These are phyloP conservation scores for Triadica sebifera DNA, from an alignment of 345 rosid species.

Conservation along the genomic window DNA sequence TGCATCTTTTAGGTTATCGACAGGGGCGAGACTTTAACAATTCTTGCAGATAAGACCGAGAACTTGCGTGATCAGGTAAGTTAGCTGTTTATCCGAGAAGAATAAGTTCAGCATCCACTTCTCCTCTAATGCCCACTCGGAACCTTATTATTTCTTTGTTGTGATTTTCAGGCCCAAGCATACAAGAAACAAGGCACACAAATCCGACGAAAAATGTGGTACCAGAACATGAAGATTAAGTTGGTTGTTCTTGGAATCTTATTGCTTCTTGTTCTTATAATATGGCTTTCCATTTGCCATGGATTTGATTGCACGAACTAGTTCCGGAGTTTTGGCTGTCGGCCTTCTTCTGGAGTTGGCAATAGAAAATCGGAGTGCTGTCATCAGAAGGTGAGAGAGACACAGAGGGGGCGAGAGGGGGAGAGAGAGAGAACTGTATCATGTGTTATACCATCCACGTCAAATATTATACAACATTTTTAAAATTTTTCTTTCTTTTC, in stretches of 20 bases:
- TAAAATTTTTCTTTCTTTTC: background rate
- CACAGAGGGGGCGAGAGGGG: too few relatives aligned
- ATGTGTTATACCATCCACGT: conserved; percentile 9
- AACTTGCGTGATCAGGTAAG: conserved; percentile 72
- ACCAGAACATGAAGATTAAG: conserved; percentile 96
- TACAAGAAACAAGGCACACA: conserved; percentile 72
- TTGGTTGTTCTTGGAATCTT: conserved; percentile 78
- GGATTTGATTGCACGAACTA: conserved; percentile 80
- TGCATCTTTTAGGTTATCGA: conserved; percentile 59
- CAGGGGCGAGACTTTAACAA: conserved; percentile 74
- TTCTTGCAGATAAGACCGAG: conserved; percentile 72
- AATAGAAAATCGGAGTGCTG: background rate
- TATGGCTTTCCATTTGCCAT: conserved; percentile 84
- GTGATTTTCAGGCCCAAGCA: conserved; percentile 57
- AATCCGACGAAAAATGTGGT: conserved; percentile 82
- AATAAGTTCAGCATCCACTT: background rate
- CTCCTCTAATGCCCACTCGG: background rate
- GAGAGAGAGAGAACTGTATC: conserved; percentile 5
- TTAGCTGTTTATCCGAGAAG: background rate
- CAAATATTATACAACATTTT: background rate
- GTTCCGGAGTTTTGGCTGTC: background rate
- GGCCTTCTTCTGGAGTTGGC: background rate
- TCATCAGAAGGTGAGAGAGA: background rate
- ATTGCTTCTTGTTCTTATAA: conserved; percentile 62
- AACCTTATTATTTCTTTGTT: background rate